A percentile compares a stretch with the other conserved stretches of the same genome.
phyloP scores from a whole-genome alignment of 352 stramenopile genomes.

The Phytophthora crassamura region DNA sequence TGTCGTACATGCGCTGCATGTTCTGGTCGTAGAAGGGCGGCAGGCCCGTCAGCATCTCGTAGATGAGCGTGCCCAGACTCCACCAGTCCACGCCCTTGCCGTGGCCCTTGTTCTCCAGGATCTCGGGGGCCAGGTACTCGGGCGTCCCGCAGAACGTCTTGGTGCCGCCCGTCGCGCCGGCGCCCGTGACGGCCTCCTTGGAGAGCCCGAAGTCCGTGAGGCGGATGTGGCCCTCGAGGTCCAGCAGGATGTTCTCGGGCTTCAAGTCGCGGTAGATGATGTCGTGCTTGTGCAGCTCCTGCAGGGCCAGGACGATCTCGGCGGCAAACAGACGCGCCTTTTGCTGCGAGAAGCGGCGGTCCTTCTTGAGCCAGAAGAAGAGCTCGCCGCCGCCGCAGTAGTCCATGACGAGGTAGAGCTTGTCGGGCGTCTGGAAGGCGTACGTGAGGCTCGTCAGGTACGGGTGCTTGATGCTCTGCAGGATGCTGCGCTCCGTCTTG shows the following conservation, averaged over 20 bases:
- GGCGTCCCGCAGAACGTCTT: constrained; percentile 95
- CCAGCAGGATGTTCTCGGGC: constrained; percentile 96
- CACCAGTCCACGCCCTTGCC: constrained; percentile 92
- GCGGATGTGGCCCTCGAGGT: constrained; percentile 94
- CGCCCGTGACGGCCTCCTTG: constrained; percentile 92
- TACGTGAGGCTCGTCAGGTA: constrained; percentile 91
- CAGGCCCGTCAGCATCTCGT: constrained; percentile 94
- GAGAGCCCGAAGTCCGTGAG: constrained; percentile 96
- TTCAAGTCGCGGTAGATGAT: constrained; percentile 98
- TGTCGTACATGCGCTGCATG: constrained; percentile 95
- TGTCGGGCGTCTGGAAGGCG: constrained; percentile 92
- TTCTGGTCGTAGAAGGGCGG: constrained; percentile 95
- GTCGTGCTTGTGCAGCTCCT: constrained; percentile 93
- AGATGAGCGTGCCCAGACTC: constrained; percentile 94
- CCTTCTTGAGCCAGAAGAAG: constrained; percentile 97
- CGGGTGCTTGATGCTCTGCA: constrained; percentile 94
- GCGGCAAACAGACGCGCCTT: constrained; percentile 93
- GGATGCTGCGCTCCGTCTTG: constrained; percentile 93
- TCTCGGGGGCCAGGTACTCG: constrained; percentile 96
- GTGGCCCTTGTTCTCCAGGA: constrained; percentile 95
- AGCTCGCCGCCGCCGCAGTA: constrained; percentile 95
- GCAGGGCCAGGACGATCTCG: constrained; percentile 94
- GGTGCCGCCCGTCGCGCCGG: constrained; percentile 77
- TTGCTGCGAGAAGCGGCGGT: constrained; percentile 93
- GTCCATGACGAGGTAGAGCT: constrained; percentile 95